Percentiles rank a stretch among this genome's conserved stretches.
These are phyloP conservation scores for Fraxinus latifolia DNA, from an alignment of 305 asterid genomes.

Conservation along the genomic window DNA sequence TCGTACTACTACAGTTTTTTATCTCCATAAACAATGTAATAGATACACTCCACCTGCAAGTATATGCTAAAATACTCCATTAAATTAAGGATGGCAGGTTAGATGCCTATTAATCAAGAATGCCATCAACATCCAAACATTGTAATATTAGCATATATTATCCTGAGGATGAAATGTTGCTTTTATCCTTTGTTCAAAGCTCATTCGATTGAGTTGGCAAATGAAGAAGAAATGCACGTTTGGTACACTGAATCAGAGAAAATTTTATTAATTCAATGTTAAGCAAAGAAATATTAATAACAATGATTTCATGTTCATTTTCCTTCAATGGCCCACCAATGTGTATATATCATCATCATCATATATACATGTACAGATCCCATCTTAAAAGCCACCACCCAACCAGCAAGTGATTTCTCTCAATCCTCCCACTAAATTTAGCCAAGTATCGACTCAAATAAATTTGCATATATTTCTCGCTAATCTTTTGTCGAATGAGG, in stretches of 20 bases:
- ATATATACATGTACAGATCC: neutral
- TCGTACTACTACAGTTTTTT: neutral
- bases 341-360: neutral
- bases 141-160: neutral
- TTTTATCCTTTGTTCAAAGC: neutral
- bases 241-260: neutral
- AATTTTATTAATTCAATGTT: neutral
- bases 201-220: neutral
- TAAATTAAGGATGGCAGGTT: neutral
- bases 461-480: slow-evolving; percentile 33
- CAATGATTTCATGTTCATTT: neutral
- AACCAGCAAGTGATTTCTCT: neutral
- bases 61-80: neutral
- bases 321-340: neutral
- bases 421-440: neutral
- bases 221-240: neutral
- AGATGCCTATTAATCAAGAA: neutral
- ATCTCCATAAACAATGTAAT: neutral
- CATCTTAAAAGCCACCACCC: neutral
- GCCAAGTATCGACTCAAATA: neutral
- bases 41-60: neutral
- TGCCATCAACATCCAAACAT: neutral
- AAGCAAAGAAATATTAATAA: neutral
- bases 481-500: neutral
- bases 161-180: neutral